Percentiles rank a stretch among this genome's conserved stretches.
Evolutionary conservation across 768 basidiomycete species (phyloP).

Genomic region (Amanita inopinata): DNA sequence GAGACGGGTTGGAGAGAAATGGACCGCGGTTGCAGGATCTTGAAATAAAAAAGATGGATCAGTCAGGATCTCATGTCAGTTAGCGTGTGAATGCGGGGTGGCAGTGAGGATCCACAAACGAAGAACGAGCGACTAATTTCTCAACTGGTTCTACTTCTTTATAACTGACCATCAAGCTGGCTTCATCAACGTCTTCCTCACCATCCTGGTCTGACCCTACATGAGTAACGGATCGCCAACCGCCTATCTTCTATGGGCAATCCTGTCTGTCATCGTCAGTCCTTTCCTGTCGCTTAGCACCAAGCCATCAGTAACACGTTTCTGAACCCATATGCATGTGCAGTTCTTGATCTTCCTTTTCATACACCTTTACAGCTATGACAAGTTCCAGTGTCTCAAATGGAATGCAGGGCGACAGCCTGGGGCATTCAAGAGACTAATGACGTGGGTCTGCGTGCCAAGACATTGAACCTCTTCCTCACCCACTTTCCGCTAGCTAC

Average conservation of each 20-base stretch:
- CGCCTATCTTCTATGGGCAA: constrained; percentile 69
- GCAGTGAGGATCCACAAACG: not conserved
- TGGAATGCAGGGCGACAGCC: constrained; percentile 73
- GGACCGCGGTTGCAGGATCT: no score
- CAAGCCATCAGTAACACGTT: no score
- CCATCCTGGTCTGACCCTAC: constrained; percentile 16
- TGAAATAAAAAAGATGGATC: no score
- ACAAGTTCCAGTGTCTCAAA: constrained; percentile 62
- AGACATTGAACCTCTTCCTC: constrained; percentile 12
- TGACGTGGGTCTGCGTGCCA: constrained; percentile 51
- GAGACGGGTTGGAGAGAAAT: no score
- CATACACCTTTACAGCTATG: constrained; percentile 74
- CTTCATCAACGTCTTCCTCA: constrained; percentile 17
- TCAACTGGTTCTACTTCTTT: not conserved
- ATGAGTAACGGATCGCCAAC: constrained; percentile 72
- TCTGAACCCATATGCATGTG: no score
- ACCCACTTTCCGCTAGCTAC: constrained; percentile 36
- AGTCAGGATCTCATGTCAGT: not conserved
- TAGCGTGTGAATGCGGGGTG: constrained; percentile 7
- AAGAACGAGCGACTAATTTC: not conserved
- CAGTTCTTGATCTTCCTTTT: constrained; percentile 64
- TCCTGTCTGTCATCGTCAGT: constrained; percentile 55
- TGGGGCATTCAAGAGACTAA: constrained; percentile 80
- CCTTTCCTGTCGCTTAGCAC: constrained; percentile 24
- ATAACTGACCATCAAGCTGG: constrained; percentile 18